Evolutionary conservation across 768 basidiomycete genomes (phyloP), one percentile per base, ranked within the genome.

Genomic region (Leccinellum rugosiceps): DNA sequence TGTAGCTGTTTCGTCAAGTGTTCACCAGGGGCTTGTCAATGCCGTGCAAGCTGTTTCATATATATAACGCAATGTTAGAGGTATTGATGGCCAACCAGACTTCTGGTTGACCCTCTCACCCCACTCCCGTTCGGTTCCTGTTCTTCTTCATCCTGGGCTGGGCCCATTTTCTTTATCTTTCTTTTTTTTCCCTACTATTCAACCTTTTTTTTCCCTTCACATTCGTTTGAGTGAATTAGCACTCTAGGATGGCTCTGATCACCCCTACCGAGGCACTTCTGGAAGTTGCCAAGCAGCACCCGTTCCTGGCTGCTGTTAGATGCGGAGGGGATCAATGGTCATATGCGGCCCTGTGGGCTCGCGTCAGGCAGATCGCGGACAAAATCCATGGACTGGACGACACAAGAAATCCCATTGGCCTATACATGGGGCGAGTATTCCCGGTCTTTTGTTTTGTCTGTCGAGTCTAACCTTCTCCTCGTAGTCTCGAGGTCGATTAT

Each of bases 191-290:
- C 31, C 49, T 32, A 9, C 31, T 50, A 6, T 50, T 50, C 9
- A 14, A 26, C 14, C 4, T 13, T 31, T 52, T 35, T 44, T 50
- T 10, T n/a, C n/a, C 30, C 8, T 23, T 15, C 10, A 21, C 31
- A 9, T 35, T 57, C 46, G 3, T 62, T 61, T 38, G n/a, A 15
- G 15, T 63, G 30, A 66, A 35, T 21, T 14, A 31, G 21, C 44
- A 21, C 23, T 23, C 21, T 13, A 44, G 19, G 34, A 65, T 61
- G 66, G 50, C 57, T 21, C 55, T 61, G 34, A 52, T 70, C 49
- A 70, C 68, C 43, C 66, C 68, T 35, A 68, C 68, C 26, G 68
- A 70, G 50, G 69, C 62, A 28, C 69, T 70, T 56, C 68, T 70
- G 52, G 62, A 70, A 64, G 69, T 68, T 32, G 68, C 68, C 41